A percentile compares a stretch with the other conserved stretches of the same genome.
Evolutionary conservation across 768 basidiomycete species (phyloP).

Genomic region (Mycena chlorophos): DNA sequence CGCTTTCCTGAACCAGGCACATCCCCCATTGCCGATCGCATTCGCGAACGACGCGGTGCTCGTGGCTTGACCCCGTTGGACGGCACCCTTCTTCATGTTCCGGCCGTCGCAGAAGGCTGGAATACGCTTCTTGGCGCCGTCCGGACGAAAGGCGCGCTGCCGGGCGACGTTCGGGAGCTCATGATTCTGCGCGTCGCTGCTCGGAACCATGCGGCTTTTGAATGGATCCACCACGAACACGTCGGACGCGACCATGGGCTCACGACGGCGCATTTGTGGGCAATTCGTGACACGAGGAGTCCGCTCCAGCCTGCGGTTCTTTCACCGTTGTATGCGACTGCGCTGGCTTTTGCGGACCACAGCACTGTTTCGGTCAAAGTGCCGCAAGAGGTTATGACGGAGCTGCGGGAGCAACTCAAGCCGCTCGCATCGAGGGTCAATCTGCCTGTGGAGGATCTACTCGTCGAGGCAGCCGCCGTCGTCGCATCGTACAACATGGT

Average conservation of each 20-base stretch:
- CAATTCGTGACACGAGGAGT: conserved; percentile 50
- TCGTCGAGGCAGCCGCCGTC: conserved; percentile 56
- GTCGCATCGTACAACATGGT: conserved; percentile 69
- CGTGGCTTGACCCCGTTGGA: conserved; percentile 53
- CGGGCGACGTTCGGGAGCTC: conserved; percentile 50
- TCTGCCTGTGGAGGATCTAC: conserved; percentile 39
- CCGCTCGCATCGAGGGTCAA: conserved; percentile 27
- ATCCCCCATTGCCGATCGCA: conserved; percentile 48
- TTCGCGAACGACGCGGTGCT: conserved; percentile 48
- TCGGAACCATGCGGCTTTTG: conserved; percentile 49
- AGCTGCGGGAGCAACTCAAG: conserved; percentile 42
- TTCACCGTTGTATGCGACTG: conserved; percentile 49
- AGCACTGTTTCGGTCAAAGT: conserved; percentile 52
- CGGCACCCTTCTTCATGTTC: conserved; percentile 49
- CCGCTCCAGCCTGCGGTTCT: conserved; percentile 43
- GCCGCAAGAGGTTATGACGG: conserved; percentile 39
- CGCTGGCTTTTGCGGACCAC: conserved; percentile 59
- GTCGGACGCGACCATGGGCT: conserved; percentile 53
- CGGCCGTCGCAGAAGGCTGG: conserved; percentile 51
- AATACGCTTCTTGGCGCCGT: conserved; percentile 51
- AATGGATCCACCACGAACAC: conserved; percentile 59
- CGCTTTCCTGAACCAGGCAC: conserved; percentile 44
- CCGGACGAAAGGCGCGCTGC: conserved; percentile 46
- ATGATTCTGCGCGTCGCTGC: conserved; percentile 57
- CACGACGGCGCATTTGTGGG: conserved; percentile 52